phyloP scores from a whole-genome alignment of 768 basidiomycete species.

The Suillus ampliporus region DNA sequence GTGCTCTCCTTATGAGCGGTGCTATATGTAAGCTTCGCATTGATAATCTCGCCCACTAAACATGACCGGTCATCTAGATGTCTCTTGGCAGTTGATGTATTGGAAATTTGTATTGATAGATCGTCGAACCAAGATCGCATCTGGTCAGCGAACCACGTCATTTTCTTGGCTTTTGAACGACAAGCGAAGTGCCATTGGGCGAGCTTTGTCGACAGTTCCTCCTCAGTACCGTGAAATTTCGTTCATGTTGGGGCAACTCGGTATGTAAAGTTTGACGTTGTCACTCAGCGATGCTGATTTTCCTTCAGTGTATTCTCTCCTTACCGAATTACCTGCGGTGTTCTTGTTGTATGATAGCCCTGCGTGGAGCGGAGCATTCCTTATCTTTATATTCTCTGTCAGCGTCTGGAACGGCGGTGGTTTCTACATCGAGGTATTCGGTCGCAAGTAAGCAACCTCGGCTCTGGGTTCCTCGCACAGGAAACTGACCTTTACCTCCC shows the following conservation, averaged over 20 bases:
- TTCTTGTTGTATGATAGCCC: slow-evolving; percentile 83
- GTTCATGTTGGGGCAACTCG: slow-evolving; percentile 87
- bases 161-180: slow-evolving; percentile 89
- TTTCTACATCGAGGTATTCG: slow-evolving; percentile 96
- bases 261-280: slow-evolving; percentile 46
- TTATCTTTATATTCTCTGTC: slow-evolving; percentile 81
- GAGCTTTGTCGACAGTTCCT: slow-evolving; percentile 62
- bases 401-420: slow-evolving; percentile 97
- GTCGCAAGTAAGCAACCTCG: slow-evolving; percentile 77
- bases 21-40: slow-evolving; percentile 70
- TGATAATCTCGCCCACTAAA: slow-evolving; percentile 16
- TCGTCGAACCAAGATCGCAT: slow-evolving; percentile 86
- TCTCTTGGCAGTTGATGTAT: slow-evolving; percentile 92
- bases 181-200: slow-evolving; percentile 84
- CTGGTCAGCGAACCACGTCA: slow-evolving; percentile 89
- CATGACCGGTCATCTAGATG: slow-evolving; percentile 55
- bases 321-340: slow-evolving; percentile 87
- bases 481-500: slow-evolving; percentile 15
- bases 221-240: slow-evolving; percentile 65
- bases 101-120: slow-evolving; percentile 96
- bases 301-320: slow-evolving; percentile 73
- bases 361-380: slow-evolving; percentile 76
- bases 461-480: not conserved
- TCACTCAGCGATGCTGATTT: slow-evolving; percentile 11
- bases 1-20: slow-evolving; percentile 78